A percentile compares a stretch with the other conserved stretches of the same genome.
Conservation (phyloP, 208 protist species). For the Vickermania ingenoplastis region DNA sequence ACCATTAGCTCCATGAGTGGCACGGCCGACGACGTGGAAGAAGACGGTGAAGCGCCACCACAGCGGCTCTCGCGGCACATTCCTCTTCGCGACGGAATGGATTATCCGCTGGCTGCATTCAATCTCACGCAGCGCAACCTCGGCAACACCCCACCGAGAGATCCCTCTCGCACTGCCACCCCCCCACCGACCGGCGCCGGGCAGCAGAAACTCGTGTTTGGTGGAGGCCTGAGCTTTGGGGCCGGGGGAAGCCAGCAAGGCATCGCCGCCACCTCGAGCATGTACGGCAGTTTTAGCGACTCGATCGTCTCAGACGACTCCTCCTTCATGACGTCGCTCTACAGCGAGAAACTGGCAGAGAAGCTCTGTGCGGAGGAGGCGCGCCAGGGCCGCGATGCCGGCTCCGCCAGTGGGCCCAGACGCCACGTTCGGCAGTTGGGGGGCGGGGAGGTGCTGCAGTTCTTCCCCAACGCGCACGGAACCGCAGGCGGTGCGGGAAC, state of each 20-base stretch:
- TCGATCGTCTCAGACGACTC: conserved; percentile 80
- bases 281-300: conserved; percentile 51
- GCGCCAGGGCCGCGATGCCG: background rate
- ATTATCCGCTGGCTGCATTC: conserved; percentile 70
- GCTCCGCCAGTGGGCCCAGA: conserved; percentile 3
- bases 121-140: conserved; percentile 14
- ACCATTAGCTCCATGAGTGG: background rate
- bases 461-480: background rate
- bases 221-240: conserved; percentile 1
- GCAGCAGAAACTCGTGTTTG: background rate
- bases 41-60: conserved; percentile 26
- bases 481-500: conserved; percentile 25
- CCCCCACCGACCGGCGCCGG: background rate
- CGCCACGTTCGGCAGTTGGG: background rate
- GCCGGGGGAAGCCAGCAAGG: conserved; percentile 2
- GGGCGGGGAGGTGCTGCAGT: conserved; percentile 7
- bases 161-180: background rate
- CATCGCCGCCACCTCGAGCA: conserved; percentile 20
- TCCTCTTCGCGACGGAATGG: conserved; percentile 65
- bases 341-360: conserved; percentile 77
- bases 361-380: conserved; percentile 31
- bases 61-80: conserved; percentile 78
- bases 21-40: conserved; percentile 6
- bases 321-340: conserved; percentile 69
- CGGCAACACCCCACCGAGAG: background rate